Conservation (phyloP, 257 asterid genomes). For the Solanum dulcamara region DNA sequence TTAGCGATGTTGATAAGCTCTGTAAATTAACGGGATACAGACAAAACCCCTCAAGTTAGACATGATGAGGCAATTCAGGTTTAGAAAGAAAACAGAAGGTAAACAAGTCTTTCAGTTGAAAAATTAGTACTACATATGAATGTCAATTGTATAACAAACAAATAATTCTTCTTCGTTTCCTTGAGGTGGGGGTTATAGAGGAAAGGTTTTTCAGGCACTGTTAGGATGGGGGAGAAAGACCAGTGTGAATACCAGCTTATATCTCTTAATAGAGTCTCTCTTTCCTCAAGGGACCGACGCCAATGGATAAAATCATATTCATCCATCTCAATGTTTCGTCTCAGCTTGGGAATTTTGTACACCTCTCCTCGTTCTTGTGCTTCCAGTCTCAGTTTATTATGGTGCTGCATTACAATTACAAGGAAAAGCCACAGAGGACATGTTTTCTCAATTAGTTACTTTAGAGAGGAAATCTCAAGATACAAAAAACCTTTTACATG, state of each 20-base stretch:
- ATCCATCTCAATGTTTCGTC: slow-evolving; percentile 90
- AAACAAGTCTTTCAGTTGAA: not conserved
- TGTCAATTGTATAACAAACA: not conserved
- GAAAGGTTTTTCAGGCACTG: not conserved
- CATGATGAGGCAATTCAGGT: not conserved
- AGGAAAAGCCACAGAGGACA: not conserved
- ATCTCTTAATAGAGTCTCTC: slow-evolving; percentile 89
- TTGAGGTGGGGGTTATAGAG: not conserved
- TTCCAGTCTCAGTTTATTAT: slow-evolving; percentile 45
- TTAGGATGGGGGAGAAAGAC: not conserved
- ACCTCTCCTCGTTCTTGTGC: slow-evolving; percentile 70
- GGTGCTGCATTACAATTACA: slow-evolving; percentile 36
- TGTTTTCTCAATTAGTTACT: not conserved
- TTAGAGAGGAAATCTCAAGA: not conserved
- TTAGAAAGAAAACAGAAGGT: not conserved
- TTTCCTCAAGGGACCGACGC: slow-evolving; percentile 92
- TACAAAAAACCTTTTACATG: not conserved
- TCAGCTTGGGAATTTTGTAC: slow-evolving; percentile 48
- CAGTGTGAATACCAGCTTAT: slow-evolving; percentile 59
- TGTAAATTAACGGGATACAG: not conserved
- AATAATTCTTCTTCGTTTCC: not conserved
- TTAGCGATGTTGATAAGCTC: not conserved
- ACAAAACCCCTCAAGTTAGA: not conserved
- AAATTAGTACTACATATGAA: not conserved
- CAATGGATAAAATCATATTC: slow-evolving; percentile 89